Evolutionary conservation across 2,329 filamentous ascomycete genomes (phyloP), one percentile per base, ranked within the genome.

Genomic region (Penicillium sp.): DNA sequence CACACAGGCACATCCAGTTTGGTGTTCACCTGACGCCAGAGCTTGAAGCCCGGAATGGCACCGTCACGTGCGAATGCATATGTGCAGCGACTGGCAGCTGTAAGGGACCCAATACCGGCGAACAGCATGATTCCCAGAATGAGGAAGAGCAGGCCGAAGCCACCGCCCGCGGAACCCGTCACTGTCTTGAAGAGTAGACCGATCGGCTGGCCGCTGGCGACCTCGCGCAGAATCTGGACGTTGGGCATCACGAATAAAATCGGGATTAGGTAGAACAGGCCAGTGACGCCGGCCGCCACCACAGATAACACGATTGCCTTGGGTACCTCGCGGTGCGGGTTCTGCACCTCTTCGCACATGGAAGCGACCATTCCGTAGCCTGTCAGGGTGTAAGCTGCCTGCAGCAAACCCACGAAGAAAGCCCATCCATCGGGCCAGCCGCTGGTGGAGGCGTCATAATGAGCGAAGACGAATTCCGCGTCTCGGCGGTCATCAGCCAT

Each of bases 91-190:
- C 85, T 88, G 2, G 89, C 86, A 2, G 89, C 89, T 0, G 89
- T 93, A 21, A 92, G 77, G 1, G 89, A 86, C 7, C 89, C 89
- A 35, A 89, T 86, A 21, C 89, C 89, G 1, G 89, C 89, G 68
- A 93, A 91, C 71, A 93, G 81, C 58, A 89, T 80, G 66, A 93
- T 91, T 1, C 89, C 89, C 25, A 93, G 81, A 63, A 93, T 86
- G 2, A 93, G 77, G 73, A 93, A 89, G 15, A 92, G 80, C 6
- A 93, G 80, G 0, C 87, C 89, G 63, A 93, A 91, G 0, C 89
- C 90, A 25, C 89, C 90, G 6, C 79, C 85, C 1, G 87, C 81
- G 21, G 87, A 89, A 1, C 89, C 89, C 0, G 89, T 92, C 10
- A 86, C 89, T 0, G 79, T 86, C 75, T 90, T 90, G 81, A 93